Conservation (phyloP, 306 rosid species). For the Malus fusca region DNA sequence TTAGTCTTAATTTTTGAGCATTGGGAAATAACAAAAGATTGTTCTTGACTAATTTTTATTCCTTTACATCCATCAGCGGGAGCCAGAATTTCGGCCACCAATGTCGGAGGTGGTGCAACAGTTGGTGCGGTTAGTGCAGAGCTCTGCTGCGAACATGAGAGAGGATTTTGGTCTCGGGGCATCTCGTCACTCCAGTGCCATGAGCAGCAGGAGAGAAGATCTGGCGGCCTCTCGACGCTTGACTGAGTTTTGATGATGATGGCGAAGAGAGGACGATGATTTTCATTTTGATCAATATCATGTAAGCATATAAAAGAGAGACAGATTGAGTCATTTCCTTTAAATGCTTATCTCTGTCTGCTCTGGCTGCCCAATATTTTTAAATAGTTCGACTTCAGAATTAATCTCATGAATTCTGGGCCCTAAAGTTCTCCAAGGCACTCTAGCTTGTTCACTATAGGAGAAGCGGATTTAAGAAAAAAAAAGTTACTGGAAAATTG, state of each 20-base stretch:
- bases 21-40: not conserved
- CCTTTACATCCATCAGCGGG: slow-evolving; percentile 28
- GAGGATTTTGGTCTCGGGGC: slow-evolving; percentile 53
- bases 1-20: not conserved
- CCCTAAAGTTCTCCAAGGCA: not conserved
- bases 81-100: slow-evolving; percentile 67
- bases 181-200: slow-evolving; percentile 19
- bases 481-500: not conserved
- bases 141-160: slow-evolving; percentile 47
- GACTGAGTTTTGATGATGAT: slow-evolving; percentile 32
- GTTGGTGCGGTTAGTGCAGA: slow-evolving; percentile 51
- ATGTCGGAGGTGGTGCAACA: slow-evolving; percentile 77
- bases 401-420: not conserved
- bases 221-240: slow-evolving; percentile 33
- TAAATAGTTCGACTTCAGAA: not conserved
- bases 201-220: slow-evolving; percentile 33
- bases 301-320: not conserved
- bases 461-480: not conserved
- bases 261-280: not conserved
- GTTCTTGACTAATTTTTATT: not conserved
- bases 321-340: not conserved
- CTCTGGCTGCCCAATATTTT: not conserved
- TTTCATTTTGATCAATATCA: slow-evolving; percentile 2
- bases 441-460: not conserved
- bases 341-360: not conserved